phyloP scores from a whole-genome alignment of 116 monocot species.

The Papilionanthe hybrid region DNA sequence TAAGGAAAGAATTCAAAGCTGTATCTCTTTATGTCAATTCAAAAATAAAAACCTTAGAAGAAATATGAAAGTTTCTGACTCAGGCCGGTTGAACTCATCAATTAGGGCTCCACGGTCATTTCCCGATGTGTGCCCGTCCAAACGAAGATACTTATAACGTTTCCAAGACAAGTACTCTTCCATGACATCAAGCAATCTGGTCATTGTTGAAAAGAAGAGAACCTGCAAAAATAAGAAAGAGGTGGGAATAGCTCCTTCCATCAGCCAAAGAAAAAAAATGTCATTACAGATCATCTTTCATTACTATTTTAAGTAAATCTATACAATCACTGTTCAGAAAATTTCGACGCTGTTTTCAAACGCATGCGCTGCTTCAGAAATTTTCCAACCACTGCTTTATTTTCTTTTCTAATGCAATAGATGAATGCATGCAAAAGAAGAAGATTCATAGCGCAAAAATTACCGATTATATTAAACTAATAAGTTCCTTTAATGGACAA shows the following conservation, averaged over 20 bases:
- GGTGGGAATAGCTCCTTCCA: neutral
- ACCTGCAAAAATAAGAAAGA: constrained; percentile 44
- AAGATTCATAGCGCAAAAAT: too few species aligned
- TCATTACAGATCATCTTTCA: neutral
- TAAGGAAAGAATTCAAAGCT: neutral
- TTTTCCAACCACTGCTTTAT: too few species aligned
- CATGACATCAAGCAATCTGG: constrained; percentile 98
- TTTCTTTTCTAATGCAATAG: too few species aligned
- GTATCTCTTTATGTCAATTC: neutral
- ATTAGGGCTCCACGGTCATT: constrained; percentile 92
- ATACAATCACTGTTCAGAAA: neutral
- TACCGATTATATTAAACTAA: too few species aligned
- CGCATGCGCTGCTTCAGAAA: too few species aligned
- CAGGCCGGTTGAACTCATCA: constrained; percentile 83
- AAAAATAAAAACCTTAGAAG: constrained; percentile 69
- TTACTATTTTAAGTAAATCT: neutral
- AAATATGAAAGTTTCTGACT: constrained; percentile 81
- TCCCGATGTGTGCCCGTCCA: constrained; percentile 98
- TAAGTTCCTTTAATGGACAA: too few species aligned
- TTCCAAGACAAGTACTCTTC: constrained; percentile 94
- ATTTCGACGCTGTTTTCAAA: neutral
- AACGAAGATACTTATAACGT: constrained; percentile 81
- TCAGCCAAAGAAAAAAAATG: neutral
- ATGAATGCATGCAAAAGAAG: too few species aligned
- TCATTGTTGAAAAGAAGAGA: constrained; percentile 98